phyloP scores from a whole-genome alignment of 805 yeast genomes.

The Cyberlindnera saturnus region DNA sequence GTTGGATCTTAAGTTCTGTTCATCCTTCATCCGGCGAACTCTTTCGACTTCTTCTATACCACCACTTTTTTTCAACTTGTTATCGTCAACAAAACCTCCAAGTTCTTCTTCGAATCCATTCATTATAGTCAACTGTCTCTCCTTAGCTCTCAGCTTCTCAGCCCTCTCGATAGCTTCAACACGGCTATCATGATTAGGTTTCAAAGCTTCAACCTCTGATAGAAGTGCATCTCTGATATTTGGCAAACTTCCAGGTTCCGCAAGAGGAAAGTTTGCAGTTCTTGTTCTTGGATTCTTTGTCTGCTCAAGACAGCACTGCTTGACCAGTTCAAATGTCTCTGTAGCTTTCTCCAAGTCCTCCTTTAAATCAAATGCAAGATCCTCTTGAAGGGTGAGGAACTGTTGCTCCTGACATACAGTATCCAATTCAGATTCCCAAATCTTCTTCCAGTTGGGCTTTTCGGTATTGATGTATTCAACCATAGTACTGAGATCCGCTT shows the following conservation, averaged over 20 bases:
- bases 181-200: slow-evolving; percentile 80
- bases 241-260: slow-evolving; percentile 59
- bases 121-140: slow-evolving; percentile 46
- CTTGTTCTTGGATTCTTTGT: slow-evolving; percentile 47
- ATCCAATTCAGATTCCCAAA: slow-evolving; percentile 89
- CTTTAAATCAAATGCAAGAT: slow-evolving; percentile 66
- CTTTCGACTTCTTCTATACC: slow-evolving; percentile 86
- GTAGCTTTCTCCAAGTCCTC: slow-evolving; percentile 77
- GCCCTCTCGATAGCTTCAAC: slow-evolving; percentile 87
- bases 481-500: slow-evolving; percentile 44
- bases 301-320: slow-evolving; percentile 75
- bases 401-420: slow-evolving; percentile 93
- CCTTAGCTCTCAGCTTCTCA: slow-evolving; percentile 71
- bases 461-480: slow-evolving; percentile 60
- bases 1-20: slow-evolving; percentile 55
- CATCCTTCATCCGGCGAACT: slow-evolving; percentile 58
- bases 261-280: slow-evolving; percentile 36
- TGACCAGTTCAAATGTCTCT: slow-evolving; percentile 78
- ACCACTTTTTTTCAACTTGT: slow-evolving; percentile 73
- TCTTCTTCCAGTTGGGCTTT: slow-evolving; percentile 79
- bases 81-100: slow-evolving; percentile 76
- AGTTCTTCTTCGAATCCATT: slow-evolving; percentile 81
- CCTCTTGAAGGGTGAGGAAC: slow-evolving; percentile 84
- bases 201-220: slow-evolving; percentile 68
- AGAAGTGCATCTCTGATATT: slow-evolving; percentile 71